These are phyloP conservation scores for Vitis labrusca DNA, from an alignment of 164 flowering plant genomes.

Conservation along the genomic window DNA sequence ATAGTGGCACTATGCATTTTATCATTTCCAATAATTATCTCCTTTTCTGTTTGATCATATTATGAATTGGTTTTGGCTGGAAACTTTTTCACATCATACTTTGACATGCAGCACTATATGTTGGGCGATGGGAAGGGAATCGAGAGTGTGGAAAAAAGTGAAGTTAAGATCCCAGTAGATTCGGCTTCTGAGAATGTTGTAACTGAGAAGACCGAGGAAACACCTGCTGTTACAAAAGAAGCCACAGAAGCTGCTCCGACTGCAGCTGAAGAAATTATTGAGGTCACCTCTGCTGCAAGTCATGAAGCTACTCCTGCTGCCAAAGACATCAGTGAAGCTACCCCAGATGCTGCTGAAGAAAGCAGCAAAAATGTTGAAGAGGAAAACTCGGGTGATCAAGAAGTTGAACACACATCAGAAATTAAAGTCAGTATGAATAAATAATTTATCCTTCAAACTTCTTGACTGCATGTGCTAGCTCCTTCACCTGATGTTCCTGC, in stretches of 20 bases:
- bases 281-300: constrained; percentile 15
- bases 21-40: no score
- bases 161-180: constrained; percentile 21
- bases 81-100: background rate
- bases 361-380: constrained; percentile 29
- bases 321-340: constrained; percentile 26
- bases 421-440: constrained; percentile 41
- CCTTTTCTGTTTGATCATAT: no score
- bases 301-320: constrained; percentile 19
- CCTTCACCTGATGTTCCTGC: background rate
- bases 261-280: constrained; percentile 28
- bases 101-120: constrained; percentile 38
- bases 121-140: constrained; percentile 37
- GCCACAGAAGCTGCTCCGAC: constrained; percentile 12
- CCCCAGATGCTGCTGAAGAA: constrained; percentile 28
- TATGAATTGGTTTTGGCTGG: no score
- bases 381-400: constrained; percentile 29
- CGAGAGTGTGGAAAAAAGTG: constrained; percentile 35
- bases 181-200: constrained; percentile 33
- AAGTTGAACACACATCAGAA: constrained; percentile 44
- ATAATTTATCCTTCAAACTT: background rate
- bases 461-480: background rate
- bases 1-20: no score
- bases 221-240: constrained; percentile 21
- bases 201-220: constrained; percentile 23